Base-by-base conservation (phyloP, 495 filamentous ascomycete species). In the Ramalina intermedia region DNA sequence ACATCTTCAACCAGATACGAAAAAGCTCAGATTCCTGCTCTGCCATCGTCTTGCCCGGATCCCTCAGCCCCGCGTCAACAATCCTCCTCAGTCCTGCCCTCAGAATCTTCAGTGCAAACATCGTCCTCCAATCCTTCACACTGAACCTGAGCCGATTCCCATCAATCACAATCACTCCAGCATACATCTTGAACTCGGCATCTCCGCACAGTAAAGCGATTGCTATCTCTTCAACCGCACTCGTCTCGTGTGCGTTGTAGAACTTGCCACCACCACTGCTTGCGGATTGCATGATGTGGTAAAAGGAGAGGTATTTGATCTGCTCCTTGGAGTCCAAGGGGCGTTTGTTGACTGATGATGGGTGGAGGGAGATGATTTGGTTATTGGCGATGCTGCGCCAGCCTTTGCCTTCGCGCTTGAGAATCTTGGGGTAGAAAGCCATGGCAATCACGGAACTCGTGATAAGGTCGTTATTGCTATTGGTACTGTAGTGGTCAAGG, bases 381-480 rank as follows among this genome's bases (percentile, higher is more conserved):
- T 89, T 94, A 61, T 94, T 96, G 18, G 82, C 74, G 20, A 94
- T 75, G 50, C 95, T 96, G 39, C 86, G 78, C 75, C 89, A 87
- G 16, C 87, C 86, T 64, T 87, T 93, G 36, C 85, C 87, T 45
- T 96, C 88, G 46, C 81, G 79, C 8, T 79, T 75, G 8, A 96
- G 69, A 2, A 98, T 77, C 56, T 95, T 96, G 2, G 91, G 91
- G 56, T 98, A 95, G 69, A 98, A 95, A 43, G 84, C 85, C 75
- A 83, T 90, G 0, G 87, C 84, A 46, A 94, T 81, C 35, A 93
- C 84, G 0, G 87, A 82, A 54, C 79, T 78, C 12, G 84, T 65
- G 20, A 95, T 72, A 0, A 75, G 50, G 47, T 96, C 87, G 51
- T 93, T 93, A 37, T 74, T 69, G 59, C 80, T 84, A 60, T 89